phyloP scores from a whole-genome alignment of 2,329 filamentous ascomycete species.

The Colletotrichum higginsianum region DNA sequence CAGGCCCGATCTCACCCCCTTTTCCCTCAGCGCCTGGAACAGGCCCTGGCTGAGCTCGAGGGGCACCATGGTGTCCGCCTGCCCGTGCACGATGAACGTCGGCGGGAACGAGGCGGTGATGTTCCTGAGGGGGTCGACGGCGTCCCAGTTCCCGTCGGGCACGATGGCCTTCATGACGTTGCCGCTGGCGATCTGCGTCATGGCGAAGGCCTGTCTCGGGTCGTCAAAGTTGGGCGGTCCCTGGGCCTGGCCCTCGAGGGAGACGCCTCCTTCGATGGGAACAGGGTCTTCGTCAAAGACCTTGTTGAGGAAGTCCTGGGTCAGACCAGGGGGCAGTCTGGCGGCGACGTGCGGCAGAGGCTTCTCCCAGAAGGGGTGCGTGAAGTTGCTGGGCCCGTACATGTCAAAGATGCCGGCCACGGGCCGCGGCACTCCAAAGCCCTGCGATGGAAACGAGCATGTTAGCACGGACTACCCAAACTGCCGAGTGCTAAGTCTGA shows the following conservation, averaged over 20 bases:
- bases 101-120: conserved; percentile 52
- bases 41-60: conserved; percentile 53
- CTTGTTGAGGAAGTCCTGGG: conserved; percentile 50
- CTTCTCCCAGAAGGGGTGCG: conserved; percentile 54
- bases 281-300: conserved; percentile 55
- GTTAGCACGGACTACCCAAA: background rate
- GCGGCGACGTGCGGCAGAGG: conserved; percentile 50
- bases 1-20: conserved; percentile 53
- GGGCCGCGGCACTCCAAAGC: conserved; percentile 53
- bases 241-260: conserved; percentile 56
- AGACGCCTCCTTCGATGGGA: conserved; percentile 56
- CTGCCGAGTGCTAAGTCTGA: background rate
- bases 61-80: conserved; percentile 56
- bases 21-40: conserved; percentile 45
- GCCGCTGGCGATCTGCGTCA: conserved; percentile 58
- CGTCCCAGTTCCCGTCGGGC: conserved; percentile 45
- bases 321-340: conserved; percentile 48
- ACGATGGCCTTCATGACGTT: conserved; percentile 54
- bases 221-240: conserved; percentile 54
- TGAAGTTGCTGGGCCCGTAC: conserved; percentile 59
- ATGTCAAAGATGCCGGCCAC: conserved; percentile 57
- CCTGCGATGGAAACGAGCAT: conserved; percentile 45
- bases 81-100: conserved; percentile 60
- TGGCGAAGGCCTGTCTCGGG: conserved; percentile 56
- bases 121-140: conserved; percentile 54